Conservation (phyloP, 2,329 filamentous ascomycete species). For the Botrytis squamosa region DNA sequence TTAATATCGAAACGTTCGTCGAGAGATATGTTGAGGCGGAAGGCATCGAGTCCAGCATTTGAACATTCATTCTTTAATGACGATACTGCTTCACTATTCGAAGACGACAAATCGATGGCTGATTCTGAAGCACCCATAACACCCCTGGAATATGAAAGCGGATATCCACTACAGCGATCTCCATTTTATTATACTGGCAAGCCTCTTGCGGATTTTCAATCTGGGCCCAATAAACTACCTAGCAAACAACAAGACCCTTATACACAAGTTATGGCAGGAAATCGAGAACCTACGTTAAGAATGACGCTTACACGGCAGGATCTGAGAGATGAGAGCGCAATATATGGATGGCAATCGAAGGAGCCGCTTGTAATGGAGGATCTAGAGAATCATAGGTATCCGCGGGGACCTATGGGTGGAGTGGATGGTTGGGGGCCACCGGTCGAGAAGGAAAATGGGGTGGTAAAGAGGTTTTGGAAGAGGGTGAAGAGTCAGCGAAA, state of each 20-base stretch:
- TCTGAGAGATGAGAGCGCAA: constrained; percentile 69
- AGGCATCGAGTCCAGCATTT: constrained; percentile 46
- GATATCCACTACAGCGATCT: constrained; percentile 36
- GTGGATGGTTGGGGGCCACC: constrained; percentile 43
- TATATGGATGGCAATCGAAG: constrained; percentile 67
- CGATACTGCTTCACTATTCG: constrained; percentile 55
- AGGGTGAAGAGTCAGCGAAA: constrained; percentile 45
- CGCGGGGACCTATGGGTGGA: constrained; percentile 40
- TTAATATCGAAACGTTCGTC: constrained; percentile 25
- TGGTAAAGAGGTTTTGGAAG: constrained; percentile 65
- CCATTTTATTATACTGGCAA: constrained; percentile 33
- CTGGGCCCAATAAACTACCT: constrained; percentile 33
- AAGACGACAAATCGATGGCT: constrained; percentile 53
- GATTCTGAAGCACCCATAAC: constrained; percentile 55
- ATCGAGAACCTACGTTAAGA: constrained; percentile 89
- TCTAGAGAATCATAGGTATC: constrained; percentile 53
- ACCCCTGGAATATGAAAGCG: constrained; percentile 32
- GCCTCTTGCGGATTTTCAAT: constrained; percentile 42
- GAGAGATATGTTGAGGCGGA: constrained; percentile 29
- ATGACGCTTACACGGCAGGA: constrained; percentile 94
- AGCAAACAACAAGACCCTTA: constrained; percentile 41
- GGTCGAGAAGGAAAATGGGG: constrained; percentile 49
- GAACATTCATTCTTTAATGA: constrained; percentile 59
- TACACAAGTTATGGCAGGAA: constrained; percentile 54
- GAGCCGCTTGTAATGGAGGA: constrained; percentile 56